Percentiles rank a stretch among this genome's conserved stretches.
phyloP scores from a whole-genome alignment of 2,329 filamentous ascomycete species.

The Fusarium verticillioides region DNA sequence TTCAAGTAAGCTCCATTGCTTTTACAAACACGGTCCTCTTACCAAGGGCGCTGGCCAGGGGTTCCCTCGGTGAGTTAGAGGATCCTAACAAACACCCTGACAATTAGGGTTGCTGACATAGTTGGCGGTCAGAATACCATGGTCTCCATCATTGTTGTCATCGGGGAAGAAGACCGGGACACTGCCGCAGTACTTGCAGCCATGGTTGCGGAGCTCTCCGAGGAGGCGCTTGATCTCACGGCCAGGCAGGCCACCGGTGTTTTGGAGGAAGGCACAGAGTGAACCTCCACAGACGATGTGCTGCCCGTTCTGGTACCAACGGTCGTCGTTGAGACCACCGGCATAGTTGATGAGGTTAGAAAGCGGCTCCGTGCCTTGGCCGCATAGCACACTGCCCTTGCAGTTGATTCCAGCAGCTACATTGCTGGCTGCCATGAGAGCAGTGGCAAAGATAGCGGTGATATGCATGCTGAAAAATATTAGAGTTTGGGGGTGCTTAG shows the following conservation, averaged over 20 bases:
- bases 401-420: neutral
- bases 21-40: neutral
- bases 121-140: neutral
- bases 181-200: neutral
- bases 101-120: neutral
- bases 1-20: neutral
- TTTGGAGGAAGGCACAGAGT: neutral
- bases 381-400: neutral
- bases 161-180: neutral
- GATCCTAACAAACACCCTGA: neutral
- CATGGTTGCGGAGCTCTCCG: neutral
- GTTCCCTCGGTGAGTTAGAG: neutral
- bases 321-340: neutral
- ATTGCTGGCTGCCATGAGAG: neutral
- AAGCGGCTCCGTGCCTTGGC: neutral
- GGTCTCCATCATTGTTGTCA: neutral
- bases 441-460: neutral
- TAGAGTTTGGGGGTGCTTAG: fast-evolving
- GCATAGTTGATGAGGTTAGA: neutral
- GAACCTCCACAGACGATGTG: neutral
- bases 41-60: fast-evolving
- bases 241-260: neutral
- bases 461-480: neutral
- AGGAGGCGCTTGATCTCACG: neutral
- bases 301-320: neutral